phyloP scores from a whole-genome alignment of 2,329 filamentous ascomycete genomes.

The Colletotrichum tamarilloi region DNA sequence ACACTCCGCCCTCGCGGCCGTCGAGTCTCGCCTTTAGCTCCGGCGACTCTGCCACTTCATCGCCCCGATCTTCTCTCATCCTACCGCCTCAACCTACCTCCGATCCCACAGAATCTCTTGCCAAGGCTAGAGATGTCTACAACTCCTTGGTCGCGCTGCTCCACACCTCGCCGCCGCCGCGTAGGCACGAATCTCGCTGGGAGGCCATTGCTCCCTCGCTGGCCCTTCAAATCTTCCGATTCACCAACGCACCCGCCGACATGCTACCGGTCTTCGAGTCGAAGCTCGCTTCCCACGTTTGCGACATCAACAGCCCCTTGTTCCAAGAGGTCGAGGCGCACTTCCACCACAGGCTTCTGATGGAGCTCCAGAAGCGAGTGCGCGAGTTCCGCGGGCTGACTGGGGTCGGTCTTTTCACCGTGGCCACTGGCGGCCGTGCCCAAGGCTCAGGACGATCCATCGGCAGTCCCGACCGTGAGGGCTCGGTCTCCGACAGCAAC shows the following conservation, averaged over 20 bases:
- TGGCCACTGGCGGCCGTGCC: constrained; percentile 63
- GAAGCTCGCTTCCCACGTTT: constrained; percentile 58
- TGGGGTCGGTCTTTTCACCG: constrained; percentile 64
- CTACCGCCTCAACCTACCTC: constrained; percentile 51
- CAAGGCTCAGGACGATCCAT: constrained; percentile 51
- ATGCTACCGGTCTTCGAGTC: constrained; percentile 61
- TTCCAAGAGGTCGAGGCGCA: constrained; percentile 61
- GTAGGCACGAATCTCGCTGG: constrained; percentile 60
- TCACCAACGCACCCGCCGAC: constrained; percentile 60
- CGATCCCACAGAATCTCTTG: constrained; percentile 53
- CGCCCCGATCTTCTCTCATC: constrained; percentile 60
- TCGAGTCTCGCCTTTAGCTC: constrained; percentile 64
- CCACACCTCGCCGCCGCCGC: constrained; percentile 59
- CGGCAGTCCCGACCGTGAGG: constrained; percentile 42
- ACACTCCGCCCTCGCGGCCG: constrained; percentile 58
- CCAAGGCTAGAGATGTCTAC: constrained; percentile 61
- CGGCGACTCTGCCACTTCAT: constrained; percentile 60
- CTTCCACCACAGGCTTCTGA: constrained; percentile 61
- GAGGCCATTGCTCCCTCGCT: constrained; percentile 62
- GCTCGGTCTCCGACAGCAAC: constrained; percentile 42
- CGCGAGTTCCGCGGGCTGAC: constrained; percentile 64
- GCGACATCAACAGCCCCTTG: constrained; percentile 53
- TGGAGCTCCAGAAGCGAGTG: constrained; percentile 60
- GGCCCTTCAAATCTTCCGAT: constrained; percentile 70
- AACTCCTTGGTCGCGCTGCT: constrained; percentile 65